Percentiles rank a stretch among this genome's conserved stretches.
Conservation (phyloP, 2,329 filamentous ascomycete genomes). For the Sarocladiaceae sp. region DNA sequence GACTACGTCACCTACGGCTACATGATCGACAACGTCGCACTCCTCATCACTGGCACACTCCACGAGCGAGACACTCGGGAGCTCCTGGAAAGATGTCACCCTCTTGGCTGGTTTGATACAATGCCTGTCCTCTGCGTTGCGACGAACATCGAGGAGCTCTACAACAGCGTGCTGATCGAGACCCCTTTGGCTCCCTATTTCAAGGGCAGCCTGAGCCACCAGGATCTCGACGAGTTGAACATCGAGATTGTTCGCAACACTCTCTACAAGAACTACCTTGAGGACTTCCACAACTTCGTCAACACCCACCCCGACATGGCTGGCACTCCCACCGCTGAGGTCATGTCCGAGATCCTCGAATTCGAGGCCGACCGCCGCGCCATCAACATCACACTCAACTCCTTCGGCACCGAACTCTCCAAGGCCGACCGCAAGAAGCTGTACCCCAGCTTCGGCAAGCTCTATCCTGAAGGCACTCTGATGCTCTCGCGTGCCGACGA, state of each 20-base stretch:
- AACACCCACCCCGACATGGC: slow-evolving; percentile 81
- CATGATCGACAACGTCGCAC: slow-evolving; percentile 99
- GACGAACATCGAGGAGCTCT: slow-evolving; percentile 96
- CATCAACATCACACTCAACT: slow-evolving; percentile 99
- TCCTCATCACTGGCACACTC: slow-evolving; percentile 94
- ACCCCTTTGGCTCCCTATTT: slow-evolving; percentile 95
- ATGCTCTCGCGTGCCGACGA: slow-evolving; percentile 96
- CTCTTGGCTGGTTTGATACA: slow-evolving; percentile 97
- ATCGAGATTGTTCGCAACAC: slow-evolving; percentile 99
- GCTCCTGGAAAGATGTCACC: slow-evolving; percentile 90
- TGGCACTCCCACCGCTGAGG: slow-evolving; percentile 82
- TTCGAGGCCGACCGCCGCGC: slow-evolving; percentile 95
- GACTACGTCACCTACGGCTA: slow-evolving; percentile 98
- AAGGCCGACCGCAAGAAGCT: slow-evolving; percentile 94
- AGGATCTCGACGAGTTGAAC: slow-evolving; percentile 96
- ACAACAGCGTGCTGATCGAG: slow-evolving; percentile 96
- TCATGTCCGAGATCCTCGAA: slow-evolving; percentile 93
- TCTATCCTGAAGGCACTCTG: slow-evolving; percentile 89
- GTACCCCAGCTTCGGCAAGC: slow-evolving; percentile 83
- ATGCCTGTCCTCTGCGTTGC: slow-evolving; percentile 97
- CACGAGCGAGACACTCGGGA: slow-evolving; percentile 97
- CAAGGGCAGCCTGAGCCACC: slow-evolving; percentile 91
- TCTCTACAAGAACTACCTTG: slow-evolving; percentile 98
- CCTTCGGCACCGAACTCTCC: slow-evolving; percentile 90
- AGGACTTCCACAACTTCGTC: slow-evolving; percentile 94